Evolutionary conservation across 306 rosid species (phyloP).

Genomic region (Gastrolobium villosum): DNA sequence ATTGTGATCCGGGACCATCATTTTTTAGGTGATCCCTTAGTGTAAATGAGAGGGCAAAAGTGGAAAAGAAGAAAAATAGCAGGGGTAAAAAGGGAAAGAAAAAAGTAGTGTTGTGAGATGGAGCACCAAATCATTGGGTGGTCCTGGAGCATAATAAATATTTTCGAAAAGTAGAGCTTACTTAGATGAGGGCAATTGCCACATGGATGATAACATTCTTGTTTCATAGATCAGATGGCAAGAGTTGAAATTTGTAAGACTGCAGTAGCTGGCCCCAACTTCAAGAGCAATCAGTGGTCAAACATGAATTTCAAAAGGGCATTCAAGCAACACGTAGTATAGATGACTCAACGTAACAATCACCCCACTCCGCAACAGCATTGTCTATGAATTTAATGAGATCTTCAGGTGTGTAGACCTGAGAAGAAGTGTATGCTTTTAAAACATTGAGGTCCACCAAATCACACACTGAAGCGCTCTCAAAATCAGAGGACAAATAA

Average conservation of each 20-base stretch:
- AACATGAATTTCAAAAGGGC: conserved; percentile 21
- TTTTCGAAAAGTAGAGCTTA: no score
- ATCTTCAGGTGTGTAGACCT: conserved; percentile 63
- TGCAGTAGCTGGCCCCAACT: conserved; percentile 25
- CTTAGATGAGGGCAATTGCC: background rate
- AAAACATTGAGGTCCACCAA: conserved; percentile 47
- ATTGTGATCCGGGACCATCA: no score
- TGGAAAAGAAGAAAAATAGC: no score
- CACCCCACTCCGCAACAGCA: conserved; percentile 45
- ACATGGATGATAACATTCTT: conserved; percentile 24
- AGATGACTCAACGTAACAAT: conserved; percentile 29
- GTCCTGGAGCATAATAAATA: no score
- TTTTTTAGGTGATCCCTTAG: no score
- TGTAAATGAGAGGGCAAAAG: no score
- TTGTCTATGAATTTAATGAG: conserved; percentile 64
- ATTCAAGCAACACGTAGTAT: conserved; percentile 7
- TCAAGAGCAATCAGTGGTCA: conserved; percentile 34
- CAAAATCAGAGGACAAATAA: conserved; percentile 39
- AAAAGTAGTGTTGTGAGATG: no score
- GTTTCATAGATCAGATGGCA: background rate
- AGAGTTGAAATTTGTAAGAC: conserved; percentile 29
- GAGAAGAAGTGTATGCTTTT: conserved; percentile 56
- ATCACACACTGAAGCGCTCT: conserved; percentile 52
- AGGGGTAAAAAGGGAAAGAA: no score
- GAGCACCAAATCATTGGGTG: no score